Evolutionary conservation across 495 filamentous ascomycete species (phyloP), one percentile per base, ranked within the genome.

Genomic region (Podospora didyma): DNA sequence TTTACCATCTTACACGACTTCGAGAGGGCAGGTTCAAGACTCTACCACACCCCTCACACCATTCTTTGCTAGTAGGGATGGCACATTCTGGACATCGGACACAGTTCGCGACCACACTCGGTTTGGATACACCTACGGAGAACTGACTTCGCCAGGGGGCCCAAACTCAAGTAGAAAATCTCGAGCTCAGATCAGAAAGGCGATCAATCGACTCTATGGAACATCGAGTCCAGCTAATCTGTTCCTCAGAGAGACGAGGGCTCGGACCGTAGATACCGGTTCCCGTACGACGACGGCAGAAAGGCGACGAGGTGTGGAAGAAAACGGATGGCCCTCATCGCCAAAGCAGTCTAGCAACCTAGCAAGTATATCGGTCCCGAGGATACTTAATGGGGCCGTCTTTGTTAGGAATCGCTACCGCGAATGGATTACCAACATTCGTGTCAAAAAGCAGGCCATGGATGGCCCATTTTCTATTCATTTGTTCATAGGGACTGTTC

Each of bases 101-200:
- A 66, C 60, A 54, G 70, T 75, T 16, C 69, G 76, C 14, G 61
- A 75, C 39, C 69, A 70, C 45, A 65, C 72, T 12, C 68, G 62
- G 34, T 82, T 86, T 53, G 78, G 74, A 44, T 89, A 88, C 71
- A 83, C 78, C 2, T 89, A 89, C 60, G 65, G 80, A 11, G 84
- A 87, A 54, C 70, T 86, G 46, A 59, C 48, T 56, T 62, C 57
- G 58, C 12, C 39, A 16, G 41, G 31, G 7, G 42, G 46, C 37
- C 31, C 51, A 20, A 53, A 48, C 21, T 19, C 45, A 21, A 68
- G 69, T 45, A 66, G 69, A 28, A 67, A 62, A 28, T 62, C 52
- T 10, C 63, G 66, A 21, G 49, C 62, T 17, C 61, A 70, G 20
- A 68, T 82, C 51, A 70, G 76, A 49, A 63, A 68, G 10, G 62